Percentiles rank a stretch among this genome's conserved stretches.
These are phyloP conservation scores for Dipodascopsis uninucleata DNA, from an alignment of 805 yeast genomes.

Conservation along the genomic window DNA sequence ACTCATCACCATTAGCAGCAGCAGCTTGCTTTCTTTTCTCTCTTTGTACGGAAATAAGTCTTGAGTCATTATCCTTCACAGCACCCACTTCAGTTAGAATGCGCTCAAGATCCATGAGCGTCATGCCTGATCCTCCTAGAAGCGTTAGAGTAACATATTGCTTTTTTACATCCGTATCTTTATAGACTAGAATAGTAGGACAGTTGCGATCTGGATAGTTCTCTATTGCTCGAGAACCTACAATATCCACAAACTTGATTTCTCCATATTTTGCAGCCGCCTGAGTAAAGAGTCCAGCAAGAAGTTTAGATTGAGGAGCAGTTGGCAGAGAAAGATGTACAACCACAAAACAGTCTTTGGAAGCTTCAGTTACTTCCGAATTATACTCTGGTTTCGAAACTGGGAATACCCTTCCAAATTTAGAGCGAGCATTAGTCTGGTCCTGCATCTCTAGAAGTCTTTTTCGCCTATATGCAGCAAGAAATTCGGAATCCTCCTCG, in stretches of 20 bases:
- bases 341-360: conserved; percentile 58
- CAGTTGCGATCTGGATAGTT: conserved; percentile 85
- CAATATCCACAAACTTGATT: conserved; percentile 85
- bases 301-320: conserved; percentile 50
- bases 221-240: conserved; percentile 87
- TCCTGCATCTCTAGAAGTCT: conserved; percentile 53
- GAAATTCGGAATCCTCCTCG: conserved; percentile 74
- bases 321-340: conserved; percentile 72
- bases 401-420: conserved; percentile 73
- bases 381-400: conserved; percentile 86
- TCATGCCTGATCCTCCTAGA: conserved; percentile 80
- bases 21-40: background rate
- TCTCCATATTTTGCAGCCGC: conserved; percentile 71
- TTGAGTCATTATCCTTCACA: conserved; percentile 59
- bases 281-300: conserved; percentile 53
- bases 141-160: conserved; percentile 77
- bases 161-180: conserved; percentile 69
- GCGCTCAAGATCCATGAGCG: conserved; percentile 63
- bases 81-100: conserved; percentile 66
- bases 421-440: conserved; percentile 40
- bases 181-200: conserved; percentile 84
- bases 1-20: background rate
- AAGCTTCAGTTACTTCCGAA: conserved; percentile 78
- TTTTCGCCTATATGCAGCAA: conserved; percentile 70
- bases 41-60: conserved; percentile 48